Percentiles rank a stretch among this genome's conserved stretches.
Conservation (phyloP, 257 asterid genomes). For the Euphrasia confusa region DNA sequence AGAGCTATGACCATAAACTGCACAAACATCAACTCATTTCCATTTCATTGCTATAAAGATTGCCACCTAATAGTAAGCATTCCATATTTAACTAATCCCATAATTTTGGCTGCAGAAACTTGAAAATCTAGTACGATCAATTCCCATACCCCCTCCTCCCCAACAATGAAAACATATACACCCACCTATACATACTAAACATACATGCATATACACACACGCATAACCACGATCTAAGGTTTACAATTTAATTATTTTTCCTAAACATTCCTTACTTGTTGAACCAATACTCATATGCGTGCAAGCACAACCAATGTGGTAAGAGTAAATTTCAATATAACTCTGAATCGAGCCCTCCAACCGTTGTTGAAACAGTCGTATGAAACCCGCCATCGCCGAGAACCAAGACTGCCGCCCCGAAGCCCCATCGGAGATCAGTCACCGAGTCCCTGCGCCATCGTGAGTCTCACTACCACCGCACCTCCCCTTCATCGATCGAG, state of each 20-base stretch:
- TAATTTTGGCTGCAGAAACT: neutral
- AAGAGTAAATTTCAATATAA: conserved; percentile 56
- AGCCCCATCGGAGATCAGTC: too few relatives aligned
- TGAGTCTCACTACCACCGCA: too few relatives aligned
- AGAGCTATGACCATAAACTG: conserved; percentile 3
- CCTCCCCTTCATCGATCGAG: too few relatives aligned
- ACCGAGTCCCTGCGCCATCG: too few relatives aligned
- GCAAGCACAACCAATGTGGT: conserved; percentile 73
- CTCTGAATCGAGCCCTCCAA: too few relatives aligned
- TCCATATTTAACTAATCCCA: neutral
- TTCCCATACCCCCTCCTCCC: neutral
- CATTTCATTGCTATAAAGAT: conserved; percentile 6
- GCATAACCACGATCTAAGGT: neutral
- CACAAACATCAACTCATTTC: conserved; percentile 7
- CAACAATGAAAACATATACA: neutral
- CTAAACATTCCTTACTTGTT: conserved; percentile 52
- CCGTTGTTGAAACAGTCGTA: too few relatives aligned
- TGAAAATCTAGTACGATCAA: neutral
- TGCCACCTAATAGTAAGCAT: conserved; percentile 2
- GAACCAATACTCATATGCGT: conserved; percentile 79
- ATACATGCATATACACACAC: neutral
- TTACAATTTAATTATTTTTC: neutral
- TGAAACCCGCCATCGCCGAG: too few relatives aligned
- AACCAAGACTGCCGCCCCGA: too few relatives aligned
- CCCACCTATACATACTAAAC: neutral